Evolutionary conservation across 352 stramenopile species (phyloP).

Genomic region (Salisapilia sapeloensis): DNA sequence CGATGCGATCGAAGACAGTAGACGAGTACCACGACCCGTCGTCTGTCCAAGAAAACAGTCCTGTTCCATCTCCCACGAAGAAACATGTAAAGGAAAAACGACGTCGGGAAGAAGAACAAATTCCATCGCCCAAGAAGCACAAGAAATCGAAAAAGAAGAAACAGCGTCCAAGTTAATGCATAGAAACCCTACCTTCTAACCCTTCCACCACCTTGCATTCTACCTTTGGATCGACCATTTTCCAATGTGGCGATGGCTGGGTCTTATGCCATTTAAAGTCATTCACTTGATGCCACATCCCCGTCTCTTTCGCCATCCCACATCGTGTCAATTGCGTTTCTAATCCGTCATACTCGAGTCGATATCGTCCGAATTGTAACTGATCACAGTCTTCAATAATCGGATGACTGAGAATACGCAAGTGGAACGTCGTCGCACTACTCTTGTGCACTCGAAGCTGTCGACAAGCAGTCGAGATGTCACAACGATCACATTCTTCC

Average conservation of each 20-base stretch:
- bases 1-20: slow-evolving; percentile 25
- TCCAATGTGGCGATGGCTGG: slow-evolving; percentile 81
- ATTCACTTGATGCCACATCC: slow-evolving; percentile 79
- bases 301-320: slow-evolving; percentile 27
- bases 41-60: no score
- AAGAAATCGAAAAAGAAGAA: slow-evolving; percentile 9
- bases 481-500: slow-evolving; percentile 52
- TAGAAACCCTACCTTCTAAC: no score
- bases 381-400: slow-evolving; percentile 84
- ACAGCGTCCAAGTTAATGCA: not conserved
- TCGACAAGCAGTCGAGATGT: slow-evolving; percentile 69
- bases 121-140: slow-evolving; percentile 1
- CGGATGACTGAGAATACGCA: slow-evolving; percentile 69
- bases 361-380: slow-evolving; percentile 68
- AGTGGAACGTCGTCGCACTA: slow-evolving; percentile 44
- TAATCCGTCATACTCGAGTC: slow-evolving; percentile 39
- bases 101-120: not conserved
- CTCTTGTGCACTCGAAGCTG: slow-evolving; percentile 79
- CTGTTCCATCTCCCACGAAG: no score
- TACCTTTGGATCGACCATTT: slow-evolving; percentile 29
- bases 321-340: slow-evolving; percentile 37
- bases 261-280: slow-evolving; percentile 86
- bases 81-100: slow-evolving; percentile 4
- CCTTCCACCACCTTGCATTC: no score
- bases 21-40: not conserved